Percentiles rank a stretch among this genome's conserved stretches.
Conservation (phyloP, 1,284 basidiomycete species). For the Ustilago crameri region DNA sequence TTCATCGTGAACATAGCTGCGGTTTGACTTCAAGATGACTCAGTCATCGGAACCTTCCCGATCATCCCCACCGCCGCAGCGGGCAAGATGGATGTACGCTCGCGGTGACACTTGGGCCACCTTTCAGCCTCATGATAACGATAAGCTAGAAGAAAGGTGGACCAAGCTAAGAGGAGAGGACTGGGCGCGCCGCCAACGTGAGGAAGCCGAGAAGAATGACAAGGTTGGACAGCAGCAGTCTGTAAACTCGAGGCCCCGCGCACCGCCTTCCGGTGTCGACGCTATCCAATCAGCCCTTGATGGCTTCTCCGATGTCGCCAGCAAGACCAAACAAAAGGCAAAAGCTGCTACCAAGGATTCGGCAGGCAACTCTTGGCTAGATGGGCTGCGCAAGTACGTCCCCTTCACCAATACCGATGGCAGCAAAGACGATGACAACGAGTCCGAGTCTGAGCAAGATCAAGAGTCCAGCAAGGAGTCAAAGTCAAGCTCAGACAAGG, state of each 20-base stretch:
- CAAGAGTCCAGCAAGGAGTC: conserved; percentile 5
- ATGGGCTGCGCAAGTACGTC: conserved; percentile 11
- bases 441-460: background rate
- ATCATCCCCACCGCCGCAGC: conserved; percentile 24
- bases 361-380: conserved; percentile 8
- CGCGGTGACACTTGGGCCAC: conserved; percentile 58
- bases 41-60: conserved; percentile 10
- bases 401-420: conserved; percentile 5
- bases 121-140: conserved; percentile 56
- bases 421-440: background rate
- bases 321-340: conserved; percentile 1
- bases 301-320: conserved; percentile 11
- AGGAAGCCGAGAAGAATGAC: conserved; percentile 1
- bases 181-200: conserved; percentile 7
- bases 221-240: conserved; percentile 6
- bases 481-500: conserved; percentile 21
- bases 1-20: background rate
- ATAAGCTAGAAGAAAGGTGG: conserved; percentile 55
- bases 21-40: conserved; percentile 10
- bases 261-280: conserved; percentile 51
- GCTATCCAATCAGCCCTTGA: conserved; percentile 33
- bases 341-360: background rate
- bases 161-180: conserved; percentile 36
- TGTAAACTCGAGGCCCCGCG: conserved; percentile 3
- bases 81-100: conserved; percentile 63